These are phyloP conservation scores for Coemansia sp. DNA, from an alignment of 192 early-diverging fungal species.

Conservation along the genomic window DNA sequence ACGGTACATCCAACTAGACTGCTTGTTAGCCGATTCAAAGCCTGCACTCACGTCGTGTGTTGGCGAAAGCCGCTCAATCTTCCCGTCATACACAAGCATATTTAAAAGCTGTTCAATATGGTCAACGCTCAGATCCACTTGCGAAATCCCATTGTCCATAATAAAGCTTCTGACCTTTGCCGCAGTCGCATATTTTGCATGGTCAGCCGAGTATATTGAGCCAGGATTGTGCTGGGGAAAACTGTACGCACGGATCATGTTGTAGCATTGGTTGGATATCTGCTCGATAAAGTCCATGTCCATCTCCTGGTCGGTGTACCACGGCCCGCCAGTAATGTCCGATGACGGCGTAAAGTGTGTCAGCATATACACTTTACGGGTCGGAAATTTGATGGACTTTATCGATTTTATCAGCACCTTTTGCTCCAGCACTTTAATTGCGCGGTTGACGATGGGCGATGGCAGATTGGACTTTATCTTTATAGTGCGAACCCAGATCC, in stretches of 20 bases:
- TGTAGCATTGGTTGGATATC: slow-evolving; percentile 68
- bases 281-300: slow-evolving; percentile 89
- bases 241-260: slow-evolving; percentile 64
- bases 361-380: slow-evolving; percentile 89
- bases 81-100: slow-evolving; percentile 84
- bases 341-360: slow-evolving; percentile 76
- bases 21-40: slow-evolving; percentile 57
- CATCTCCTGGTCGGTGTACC: slow-evolving; percentile 91
- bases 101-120: slow-evolving; percentile 82
- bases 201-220: slow-evolving; percentile 62
- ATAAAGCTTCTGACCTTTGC: slow-evolving; percentile 71
- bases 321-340: slow-evolving; percentile 89
- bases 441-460: slow-evolving; percentile 69
- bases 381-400: slow-evolving; percentile 89
- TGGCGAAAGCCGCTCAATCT: slow-evolving; percentile 67
- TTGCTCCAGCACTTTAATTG: slow-evolving; percentile 79
- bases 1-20: slow-evolving; percentile 68
- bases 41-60: slow-evolving; percentile 53
- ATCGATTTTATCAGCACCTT: slow-evolving; percentile 79
- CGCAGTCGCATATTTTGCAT: slow-evolving; percentile 71
- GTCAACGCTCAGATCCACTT: slow-evolving; percentile 65
- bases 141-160: slow-evolving; percentile 65
- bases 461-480: slow-evolving; percentile 79
- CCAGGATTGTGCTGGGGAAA: slow-evolving; percentile 51
- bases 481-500: slow-evolving; percentile 82